These are phyloP conservation scores for Datisca glomerata DNA, from an alignment of 306 rosid genomes.

Conservation along the genomic window DNA sequence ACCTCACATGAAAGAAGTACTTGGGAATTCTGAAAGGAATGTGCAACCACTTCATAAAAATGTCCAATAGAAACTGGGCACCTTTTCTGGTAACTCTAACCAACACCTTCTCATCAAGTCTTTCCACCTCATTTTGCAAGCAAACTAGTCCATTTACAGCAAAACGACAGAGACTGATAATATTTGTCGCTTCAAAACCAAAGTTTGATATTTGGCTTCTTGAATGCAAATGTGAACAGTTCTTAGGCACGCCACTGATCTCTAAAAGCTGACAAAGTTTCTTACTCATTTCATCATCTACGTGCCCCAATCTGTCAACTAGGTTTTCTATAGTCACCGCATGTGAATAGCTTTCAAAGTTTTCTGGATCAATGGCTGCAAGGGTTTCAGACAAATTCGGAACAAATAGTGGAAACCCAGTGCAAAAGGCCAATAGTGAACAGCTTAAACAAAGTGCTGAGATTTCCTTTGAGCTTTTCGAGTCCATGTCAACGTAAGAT, in stretches of 20 bases:
- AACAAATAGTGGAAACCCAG: conserved; percentile 29
- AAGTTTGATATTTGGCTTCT: conserved; percentile 12
- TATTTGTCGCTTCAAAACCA: conserved; percentile 24
- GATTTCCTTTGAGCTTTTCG: conserved; percentile 25
- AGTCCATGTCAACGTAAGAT: conserved; percentile 46
- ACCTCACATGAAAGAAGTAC: conserved; percentile 51
- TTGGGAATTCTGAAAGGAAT: conserved; percentile 38
- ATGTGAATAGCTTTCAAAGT: conserved; percentile 10
- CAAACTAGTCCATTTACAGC: conserved; percentile 21
- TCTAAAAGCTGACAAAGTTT: conserved; percentile 30
- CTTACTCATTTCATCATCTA: conserved; percentile 27
- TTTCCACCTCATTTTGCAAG: conserved; percentile 17
- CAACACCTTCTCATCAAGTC: conserved; percentile 12
- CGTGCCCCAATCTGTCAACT: conserved; percentile 24
- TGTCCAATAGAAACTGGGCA: conserved; percentile 14
- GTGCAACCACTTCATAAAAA: conserved; percentile 35
- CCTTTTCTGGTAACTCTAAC: conserved; percentile 20
- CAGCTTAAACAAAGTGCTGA: conserved; percentile 35
- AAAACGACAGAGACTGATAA: conserved; percentile 24
- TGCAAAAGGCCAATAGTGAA: conserved; percentile 47
- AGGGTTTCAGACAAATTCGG: conserved; percentile 13
- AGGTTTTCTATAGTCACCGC: conserved; percentile 27
- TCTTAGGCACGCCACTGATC: conserved; percentile 12
- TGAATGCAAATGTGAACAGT: conserved; percentile 20
- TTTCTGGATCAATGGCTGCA: conserved; percentile 7